Percentiles rank a stretch among this genome's conserved stretches.
Conservation (phyloP, 352 stramenopile species). For the Thalassiosira livingstoniorum region DNA sequence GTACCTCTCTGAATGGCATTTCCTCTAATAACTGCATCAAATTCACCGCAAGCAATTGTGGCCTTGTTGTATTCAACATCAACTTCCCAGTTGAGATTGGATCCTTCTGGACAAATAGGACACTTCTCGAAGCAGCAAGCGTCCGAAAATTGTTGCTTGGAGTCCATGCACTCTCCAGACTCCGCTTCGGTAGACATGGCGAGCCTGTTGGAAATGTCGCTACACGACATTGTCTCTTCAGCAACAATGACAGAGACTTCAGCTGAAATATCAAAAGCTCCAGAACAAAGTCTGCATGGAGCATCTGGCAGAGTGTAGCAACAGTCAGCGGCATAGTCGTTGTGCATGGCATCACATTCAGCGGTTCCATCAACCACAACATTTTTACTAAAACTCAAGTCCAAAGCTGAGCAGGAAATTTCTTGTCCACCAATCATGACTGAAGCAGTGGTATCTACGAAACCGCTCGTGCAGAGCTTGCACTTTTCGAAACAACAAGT, state of each 20-base stretch:
- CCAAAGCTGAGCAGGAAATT: conserved; percentile 56
- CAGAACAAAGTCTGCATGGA: conserved; percentile 62
- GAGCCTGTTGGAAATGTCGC: conserved; percentile 59
- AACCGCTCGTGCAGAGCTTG: conserved; percentile 59
- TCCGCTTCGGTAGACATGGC: conserved; percentile 59
- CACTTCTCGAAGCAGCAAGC: conserved; percentile 59
- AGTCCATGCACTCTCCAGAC: conserved; percentile 43
- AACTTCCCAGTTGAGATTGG: conserved; percentile 70
- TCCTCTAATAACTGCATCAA: conserved; percentile 60
- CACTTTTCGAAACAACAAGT: conserved; percentile 70
- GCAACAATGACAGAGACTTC: conserved; percentile 58
- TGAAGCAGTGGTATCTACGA: conserved; percentile 56
- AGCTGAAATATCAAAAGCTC: conserved; percentile 39
- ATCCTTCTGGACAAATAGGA: conserved; percentile 62
- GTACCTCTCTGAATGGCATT: conserved; percentile 57
- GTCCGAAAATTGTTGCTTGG: conserved; percentile 42
- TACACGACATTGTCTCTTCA: conserved; percentile 54
- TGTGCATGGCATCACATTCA: conserved; percentile 44
- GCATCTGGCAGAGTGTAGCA: conserved; percentile 62
- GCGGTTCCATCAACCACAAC: conserved; percentile 54
- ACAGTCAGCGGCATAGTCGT: conserved; percentile 48
- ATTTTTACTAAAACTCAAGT: conserved; percentile 60
- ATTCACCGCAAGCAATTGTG: conserved; percentile 63
- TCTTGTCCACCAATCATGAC: conserved; percentile 46
- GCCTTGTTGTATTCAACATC: conserved; percentile 67